phyloP scores from a whole-genome alignment of 768 basidiomycete species.

The Hypholoma sublateritium region DNA sequence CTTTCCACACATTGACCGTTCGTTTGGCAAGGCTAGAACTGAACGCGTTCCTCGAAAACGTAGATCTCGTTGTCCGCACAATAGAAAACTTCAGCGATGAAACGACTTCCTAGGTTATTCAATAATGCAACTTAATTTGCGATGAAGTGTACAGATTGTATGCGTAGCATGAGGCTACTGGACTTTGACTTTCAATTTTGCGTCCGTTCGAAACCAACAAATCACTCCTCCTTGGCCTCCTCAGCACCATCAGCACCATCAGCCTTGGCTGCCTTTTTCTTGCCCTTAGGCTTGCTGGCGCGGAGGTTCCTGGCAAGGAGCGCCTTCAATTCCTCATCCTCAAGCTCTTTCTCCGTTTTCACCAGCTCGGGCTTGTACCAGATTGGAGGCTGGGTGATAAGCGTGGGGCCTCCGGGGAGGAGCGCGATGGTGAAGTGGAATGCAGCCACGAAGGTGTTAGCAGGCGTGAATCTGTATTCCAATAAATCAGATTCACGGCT shows the following conservation, averaged over 20 bases:
- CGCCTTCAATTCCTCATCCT: constrained; percentile 84
- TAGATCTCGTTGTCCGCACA: constrained; percentile 83
- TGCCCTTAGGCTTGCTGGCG: constrained; percentile 89
- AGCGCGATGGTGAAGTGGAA: constrained; percentile 98
- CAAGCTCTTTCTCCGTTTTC: constrained; percentile 85
- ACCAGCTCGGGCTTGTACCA: constrained; percentile 95
- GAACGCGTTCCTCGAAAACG: constrained; percentile 88
- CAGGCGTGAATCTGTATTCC: constrained; percentile 65
- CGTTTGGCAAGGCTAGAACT: constrained; percentile 81
- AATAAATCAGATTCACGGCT: constrained; percentile 3
- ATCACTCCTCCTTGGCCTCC: constrained; percentile 27
- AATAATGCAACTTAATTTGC: constrained; percentile 8
- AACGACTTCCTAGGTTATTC: constrained; percentile 14
- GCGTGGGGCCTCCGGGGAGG: constrained; percentile 80
- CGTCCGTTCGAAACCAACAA: not conserved
- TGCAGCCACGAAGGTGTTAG: constrained; percentile 84
- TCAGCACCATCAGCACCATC: constrained; percentile 42
- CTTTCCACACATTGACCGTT: constrained; percentile 75
- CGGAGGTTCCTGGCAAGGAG: constrained; percentile 77
- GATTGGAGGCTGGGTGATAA: constrained; percentile 84
- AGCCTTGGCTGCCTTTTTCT: constrained; percentile 74
- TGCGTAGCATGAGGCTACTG: constrained; percentile 2
- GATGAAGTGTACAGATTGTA: constrained; percentile 6
- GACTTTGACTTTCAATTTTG: not conserved
- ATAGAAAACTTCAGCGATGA: constrained; percentile 75